Evolutionary conservation across 2,329 filamentous ascomycete genomes (phyloP).

Genomic region (Colletotrichum eleusines): DNA sequence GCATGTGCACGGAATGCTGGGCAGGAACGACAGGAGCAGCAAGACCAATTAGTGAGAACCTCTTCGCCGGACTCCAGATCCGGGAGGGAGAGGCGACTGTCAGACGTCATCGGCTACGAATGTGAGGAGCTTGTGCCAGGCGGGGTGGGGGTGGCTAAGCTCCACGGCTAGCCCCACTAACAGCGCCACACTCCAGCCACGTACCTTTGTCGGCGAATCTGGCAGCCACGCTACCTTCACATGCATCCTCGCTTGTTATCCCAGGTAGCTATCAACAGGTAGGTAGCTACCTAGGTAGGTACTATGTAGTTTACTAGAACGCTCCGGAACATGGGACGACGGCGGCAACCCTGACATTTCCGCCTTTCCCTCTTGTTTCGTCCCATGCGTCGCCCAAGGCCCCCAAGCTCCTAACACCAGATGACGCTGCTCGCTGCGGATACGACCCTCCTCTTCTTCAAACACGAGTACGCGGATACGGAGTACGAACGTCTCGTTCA

Average conservation of each 20-base stretch:
- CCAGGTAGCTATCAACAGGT: background rate
- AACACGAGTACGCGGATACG: background rate
- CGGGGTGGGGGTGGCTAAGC: slow-evolving; percentile 29
- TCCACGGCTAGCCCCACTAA: slow-evolving; percentile 1
- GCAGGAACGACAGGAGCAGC: slow-evolving; percentile 10
- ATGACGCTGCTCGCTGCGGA: slow-evolving; percentile 26
- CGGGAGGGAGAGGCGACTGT: slow-evolving; percentile 28
- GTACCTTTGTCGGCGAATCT: slow-evolving; percentile 2
- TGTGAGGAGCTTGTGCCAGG: slow-evolving; percentile 34
- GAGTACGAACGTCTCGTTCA: background rate
- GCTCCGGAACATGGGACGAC: slow-evolving; percentile 30
- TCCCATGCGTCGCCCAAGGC: background rate
- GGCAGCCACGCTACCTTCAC: slow-evolving; percentile 24
- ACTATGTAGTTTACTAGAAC: slow-evolving; percentile 7
- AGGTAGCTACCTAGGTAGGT: too few species aligned
- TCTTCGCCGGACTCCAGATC: background rate
- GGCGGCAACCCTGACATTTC: background rate
- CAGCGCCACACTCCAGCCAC: slow-evolving; percentile 14
- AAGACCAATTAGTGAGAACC: background rate
- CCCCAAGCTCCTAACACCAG: slow-evolving; percentile 1
- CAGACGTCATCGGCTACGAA: slow-evolving; percentile 34
- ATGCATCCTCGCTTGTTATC: slow-evolving; percentile 1
- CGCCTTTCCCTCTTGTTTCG: background rate
- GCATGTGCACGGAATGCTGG: background rate
- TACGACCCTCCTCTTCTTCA: slow-evolving; percentile 14